phyloP scores from a whole-genome alignment of 805 yeast species.

The Starmerella potacharoeniae region DNA sequence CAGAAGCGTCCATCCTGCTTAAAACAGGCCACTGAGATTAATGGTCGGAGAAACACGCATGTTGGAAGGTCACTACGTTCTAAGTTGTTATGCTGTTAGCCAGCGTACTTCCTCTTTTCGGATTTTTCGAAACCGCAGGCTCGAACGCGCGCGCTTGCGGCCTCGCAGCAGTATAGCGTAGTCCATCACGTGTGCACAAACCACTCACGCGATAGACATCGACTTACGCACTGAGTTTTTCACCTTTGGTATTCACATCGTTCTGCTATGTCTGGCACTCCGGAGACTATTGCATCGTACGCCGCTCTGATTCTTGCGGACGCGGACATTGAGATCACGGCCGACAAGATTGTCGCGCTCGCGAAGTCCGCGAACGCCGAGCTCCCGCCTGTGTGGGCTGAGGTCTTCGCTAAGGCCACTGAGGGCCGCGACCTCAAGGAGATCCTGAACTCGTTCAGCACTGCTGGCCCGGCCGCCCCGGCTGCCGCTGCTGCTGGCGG shows the following conservation, averaged over 20 bases:
- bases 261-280: slow-evolving; percentile 50
- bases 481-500: slow-evolving; percentile 64
- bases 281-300: slow-evolving; percentile 82
- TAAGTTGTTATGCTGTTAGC: too few species aligned
- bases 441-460: slow-evolving; percentile 49
- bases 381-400: slow-evolving; percentile 70
- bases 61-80: too few species aligned
- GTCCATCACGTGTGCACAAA: not conserved
- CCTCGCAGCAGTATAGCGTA: not conserved
- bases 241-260: slow-evolving; percentile 1
- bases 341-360: slow-evolving; percentile 65
- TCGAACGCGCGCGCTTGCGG: too few species aligned
- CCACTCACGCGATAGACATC: not conserved
- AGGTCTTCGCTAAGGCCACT: slow-evolving; percentile 73
- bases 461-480: slow-evolving; percentile 87
- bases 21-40: too few species aligned
- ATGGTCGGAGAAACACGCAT: too few species aligned
- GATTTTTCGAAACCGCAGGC: too few species aligned
- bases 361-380: slow-evolving; percentile 49
- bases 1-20: too few species aligned
- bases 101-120: too few species aligned
- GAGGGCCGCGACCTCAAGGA: slow-evolving; percentile 77
- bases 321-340: slow-evolving; percentile 74
- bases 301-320: slow-evolving; percentile 92
- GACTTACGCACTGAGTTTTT: not conserved